Evolutionary conservation across 169 alveolate genomes (phyloP), one percentile per base, ranked within the genome.

Genomic region (Blepharisma undulans): DNA sequence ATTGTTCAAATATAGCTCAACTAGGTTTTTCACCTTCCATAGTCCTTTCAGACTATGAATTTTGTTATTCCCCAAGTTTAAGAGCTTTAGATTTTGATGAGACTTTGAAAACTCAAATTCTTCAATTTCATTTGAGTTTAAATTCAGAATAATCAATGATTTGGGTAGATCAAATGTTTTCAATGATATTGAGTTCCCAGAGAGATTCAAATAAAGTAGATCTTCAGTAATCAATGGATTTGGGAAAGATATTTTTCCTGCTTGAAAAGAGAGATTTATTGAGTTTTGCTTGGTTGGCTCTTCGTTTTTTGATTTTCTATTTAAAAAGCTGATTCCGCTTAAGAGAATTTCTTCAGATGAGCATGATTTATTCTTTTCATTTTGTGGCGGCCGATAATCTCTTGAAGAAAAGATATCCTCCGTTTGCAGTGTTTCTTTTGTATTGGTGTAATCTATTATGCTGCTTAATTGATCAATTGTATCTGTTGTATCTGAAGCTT

Each of bases 1-100:
- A 10, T n/a, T 36, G 76, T 5, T 72, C 29, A 82, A 14, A 16
- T 22, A 82, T 48, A 82, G 89, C 32, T 82, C 89, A 19, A 4
- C 36, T 8, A 82, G 32, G 10, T 59, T 59, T 10, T 60, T 82
- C 22, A 82, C 29, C 78, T 82, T 72, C 7, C 27, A 21, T 0
- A 82, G 25, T 21, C 89, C 60, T 21, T 32, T 32, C 0, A 78
- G 29, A 21, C 29, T 4, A 14, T 27, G 34, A n/a, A 82, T 82
- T 30, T 82, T 72, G 76, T 82, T 82, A 48, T 33, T 4, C 18
- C 76, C 60, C 14, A 82, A 48, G 76, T 82, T 82, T 59, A 82
- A 82, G n/a, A 82, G 77, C 22, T 59, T 29, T 7, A 82, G 76
- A 60, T 82, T 82, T 48, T 21, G 72, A 21, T 21, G 30, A 4